Evolutionary conservation across 176 grass and related monocot species (phyloP).

Genomic region (Dendrocalamus sinicus): DNA sequence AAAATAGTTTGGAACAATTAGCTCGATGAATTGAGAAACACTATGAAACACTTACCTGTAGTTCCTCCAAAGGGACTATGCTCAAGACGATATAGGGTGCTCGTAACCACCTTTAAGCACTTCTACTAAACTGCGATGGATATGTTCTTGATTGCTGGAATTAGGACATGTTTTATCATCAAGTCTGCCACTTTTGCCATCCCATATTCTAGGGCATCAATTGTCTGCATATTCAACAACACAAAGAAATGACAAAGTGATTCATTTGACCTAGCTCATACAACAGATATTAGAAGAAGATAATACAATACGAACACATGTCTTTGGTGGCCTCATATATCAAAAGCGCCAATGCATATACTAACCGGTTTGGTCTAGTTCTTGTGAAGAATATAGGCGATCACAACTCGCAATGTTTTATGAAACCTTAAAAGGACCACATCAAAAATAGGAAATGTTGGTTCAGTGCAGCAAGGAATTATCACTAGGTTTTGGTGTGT

Average conservation of each 20-base stretch:
- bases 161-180: conserved; percentile 66
- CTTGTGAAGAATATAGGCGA: background rate
- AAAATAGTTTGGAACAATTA: conserved; percentile 8
- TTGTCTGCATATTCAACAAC: conserved; percentile 55
- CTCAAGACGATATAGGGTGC: conserved; percentile 48
- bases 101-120: conserved; percentile 46
- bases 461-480: background rate
- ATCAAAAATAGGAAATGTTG: background rate
- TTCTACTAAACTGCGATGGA: conserved; percentile 61
- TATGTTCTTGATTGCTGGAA: conserved; percentile 66
- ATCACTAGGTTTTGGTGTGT: conserved; percentile 14
- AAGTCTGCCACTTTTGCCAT: conserved; percentile 79
- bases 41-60: conserved; percentile 48
- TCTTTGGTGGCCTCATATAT: background rate
- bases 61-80: conserved; percentile 41
- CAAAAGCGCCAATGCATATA: background rate
- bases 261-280: conserved; percentile 12
- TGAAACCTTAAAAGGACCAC: background rate
- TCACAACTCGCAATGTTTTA: background rate
- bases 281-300: conserved; percentile 32
- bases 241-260: conserved; percentile 22
- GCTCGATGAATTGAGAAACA: background rate
- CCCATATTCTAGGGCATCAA: conserved; percentile 81
- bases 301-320: background rate
- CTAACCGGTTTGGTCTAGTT: conserved; percentile 21